Percentiles rank a stretch among this genome's conserved stretches.
These are phyloP conservation scores for Trametes hirsuta DNA, from an alignment of 1,284 basidiomycete species.

Conservation along the genomic window DNA sequence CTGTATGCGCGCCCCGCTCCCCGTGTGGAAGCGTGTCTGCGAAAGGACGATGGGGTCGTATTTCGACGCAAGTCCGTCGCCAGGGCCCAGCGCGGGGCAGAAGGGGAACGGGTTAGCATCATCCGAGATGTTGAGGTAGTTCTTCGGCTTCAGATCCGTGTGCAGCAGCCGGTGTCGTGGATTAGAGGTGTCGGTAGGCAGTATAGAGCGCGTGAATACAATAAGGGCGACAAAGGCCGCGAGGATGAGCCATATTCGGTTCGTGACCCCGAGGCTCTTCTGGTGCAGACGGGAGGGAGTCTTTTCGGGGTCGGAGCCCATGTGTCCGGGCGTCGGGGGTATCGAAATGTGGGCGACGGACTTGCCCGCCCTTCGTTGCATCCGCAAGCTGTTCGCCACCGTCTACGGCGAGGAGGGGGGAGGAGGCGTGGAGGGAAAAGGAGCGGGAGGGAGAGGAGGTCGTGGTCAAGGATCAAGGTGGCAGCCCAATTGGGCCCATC, in stretches of 20 bases:
- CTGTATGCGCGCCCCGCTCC: constrained; percentile 84
- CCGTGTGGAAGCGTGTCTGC: constrained; percentile 79
- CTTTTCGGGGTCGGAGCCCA: constrained; percentile 54
- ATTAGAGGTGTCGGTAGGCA: constrained; percentile 41
- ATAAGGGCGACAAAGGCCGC: constrained; percentile 61
- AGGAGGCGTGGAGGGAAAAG: constrained; percentile 7
- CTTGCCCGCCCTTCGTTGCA: constrained; percentile 63
- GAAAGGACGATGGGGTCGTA: constrained; percentile 80
- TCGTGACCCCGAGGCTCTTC: constrained; percentile 62
- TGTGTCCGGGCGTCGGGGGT: constrained; percentile 43
- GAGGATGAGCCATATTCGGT: constrained; percentile 75
- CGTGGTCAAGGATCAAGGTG: constrained; percentile 11
- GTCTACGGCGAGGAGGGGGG: constrained; percentile 7
- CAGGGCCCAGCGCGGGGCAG: constrained; percentile 85
- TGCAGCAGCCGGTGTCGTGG: constrained; percentile 44
- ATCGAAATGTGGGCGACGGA: constrained; percentile 57
- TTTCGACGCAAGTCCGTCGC: constrained; percentile 76
- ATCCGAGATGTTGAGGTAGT: constrained; percentile 65
- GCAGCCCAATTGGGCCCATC: background rate
- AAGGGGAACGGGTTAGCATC: constrained; percentile 79
- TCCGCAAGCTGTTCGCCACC: constrained; percentile 32
- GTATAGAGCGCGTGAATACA: constrained; percentile 62
- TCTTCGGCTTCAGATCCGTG: constrained; percentile 63
- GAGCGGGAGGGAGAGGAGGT: constrained; percentile 9
- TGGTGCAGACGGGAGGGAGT: constrained; percentile 51